Conservation (phyloP, 2,329 filamentous ascomycete species). For the Fusarium sp. region DNA sequence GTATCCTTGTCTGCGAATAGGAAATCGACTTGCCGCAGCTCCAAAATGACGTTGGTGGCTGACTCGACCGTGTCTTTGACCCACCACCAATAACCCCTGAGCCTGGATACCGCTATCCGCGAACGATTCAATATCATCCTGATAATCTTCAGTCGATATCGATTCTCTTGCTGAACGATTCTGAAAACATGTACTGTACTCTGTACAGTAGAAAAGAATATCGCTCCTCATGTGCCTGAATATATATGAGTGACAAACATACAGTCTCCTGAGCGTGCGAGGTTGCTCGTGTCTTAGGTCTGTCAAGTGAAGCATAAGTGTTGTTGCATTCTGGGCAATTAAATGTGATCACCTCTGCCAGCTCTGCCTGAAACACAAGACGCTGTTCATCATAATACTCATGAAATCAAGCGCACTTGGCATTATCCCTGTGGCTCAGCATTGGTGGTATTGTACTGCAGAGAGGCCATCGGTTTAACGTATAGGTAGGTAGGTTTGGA, state of each 20-base stretch:
- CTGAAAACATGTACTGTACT: background rate
- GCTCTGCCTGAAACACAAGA: slow-evolving; percentile 41
- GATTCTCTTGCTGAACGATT: background rate
- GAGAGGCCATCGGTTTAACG: slow-evolving; percentile 10
- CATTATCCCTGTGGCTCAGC: slow-evolving; percentile 18
- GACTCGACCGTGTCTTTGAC: slow-evolving; percentile 10
- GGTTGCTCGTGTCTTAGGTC: background rate
- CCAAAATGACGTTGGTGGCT: slow-evolving; percentile 46
- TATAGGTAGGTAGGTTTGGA: background rate
- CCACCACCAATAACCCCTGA: slow-evolving; percentile 39
- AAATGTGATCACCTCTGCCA: slow-evolving; percentile 1
- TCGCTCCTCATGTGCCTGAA: background rate
- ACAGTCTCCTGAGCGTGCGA: background rate
- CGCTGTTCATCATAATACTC: slow-evolving; percentile 37
- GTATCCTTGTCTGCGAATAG: slow-evolving; percentile 29
- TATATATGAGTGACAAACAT: background rate
- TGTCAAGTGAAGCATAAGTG: background rate
- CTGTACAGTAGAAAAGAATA: background rate
- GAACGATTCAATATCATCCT: slow-evolving; percentile 21
- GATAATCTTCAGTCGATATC: slow-evolving; percentile 6
- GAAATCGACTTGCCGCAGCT: slow-evolving; percentile 27
- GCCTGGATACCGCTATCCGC: slow-evolving; percentile 27
- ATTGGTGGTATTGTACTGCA: slow-evolving; percentile 9
- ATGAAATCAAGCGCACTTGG: slow-evolving; percentile 2
- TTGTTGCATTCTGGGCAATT: background rate